These are phyloP conservation scores for Lolium rigidum DNA, from an alignment of 176 grass and related monocot species.

Conservation along the genomic window DNA sequence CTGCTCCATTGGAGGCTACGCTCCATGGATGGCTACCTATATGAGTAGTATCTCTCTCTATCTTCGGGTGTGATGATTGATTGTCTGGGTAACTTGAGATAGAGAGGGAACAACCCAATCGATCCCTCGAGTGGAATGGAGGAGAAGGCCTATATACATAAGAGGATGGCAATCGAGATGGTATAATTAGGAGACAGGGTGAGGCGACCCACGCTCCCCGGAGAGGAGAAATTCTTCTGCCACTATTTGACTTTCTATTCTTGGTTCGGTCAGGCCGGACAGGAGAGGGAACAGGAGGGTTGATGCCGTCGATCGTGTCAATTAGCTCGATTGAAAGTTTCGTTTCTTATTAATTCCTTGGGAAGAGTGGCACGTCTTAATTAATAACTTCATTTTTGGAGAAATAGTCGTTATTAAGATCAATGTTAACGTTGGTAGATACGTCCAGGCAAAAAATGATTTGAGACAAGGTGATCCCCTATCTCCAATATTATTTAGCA, in stretches of 20 bases:
- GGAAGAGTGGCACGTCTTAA: too few relatives aligned
- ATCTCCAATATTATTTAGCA: too few relatives aligned
- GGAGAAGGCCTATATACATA: constrained; percentile 41
- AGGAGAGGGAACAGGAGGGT: not conserved
- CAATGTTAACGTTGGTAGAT: too few relatives aligned
- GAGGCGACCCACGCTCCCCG: constrained; percentile 41
- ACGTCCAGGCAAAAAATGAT: too few relatives aligned
- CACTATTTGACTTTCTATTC: constrained; percentile 20
- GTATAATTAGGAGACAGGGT: constrained; percentile 44
- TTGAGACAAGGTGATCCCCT: too few relatives aligned
- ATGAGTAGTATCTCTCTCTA: not conserved
- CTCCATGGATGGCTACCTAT: constrained; percentile 20
- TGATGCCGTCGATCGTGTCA: too few relatives aligned
- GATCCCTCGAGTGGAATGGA: constrained; percentile 22
- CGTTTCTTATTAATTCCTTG: too few relatives aligned
- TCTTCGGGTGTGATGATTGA: not conserved
- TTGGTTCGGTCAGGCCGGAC: not conserved
- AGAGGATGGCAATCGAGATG: constrained; percentile 8
- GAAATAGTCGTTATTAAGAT: too few relatives aligned
- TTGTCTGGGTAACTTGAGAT: not conserved
- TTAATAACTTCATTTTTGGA: too few relatives aligned
- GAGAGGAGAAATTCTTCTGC: not conserved
- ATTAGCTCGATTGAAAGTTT: too few relatives aligned
- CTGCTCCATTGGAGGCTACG: constrained; percentile 37
- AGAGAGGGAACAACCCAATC: constrained; percentile 29